Conservation (phyloP, 768 basidiomycete species). For the Dioszegia hungarica region DNA sequence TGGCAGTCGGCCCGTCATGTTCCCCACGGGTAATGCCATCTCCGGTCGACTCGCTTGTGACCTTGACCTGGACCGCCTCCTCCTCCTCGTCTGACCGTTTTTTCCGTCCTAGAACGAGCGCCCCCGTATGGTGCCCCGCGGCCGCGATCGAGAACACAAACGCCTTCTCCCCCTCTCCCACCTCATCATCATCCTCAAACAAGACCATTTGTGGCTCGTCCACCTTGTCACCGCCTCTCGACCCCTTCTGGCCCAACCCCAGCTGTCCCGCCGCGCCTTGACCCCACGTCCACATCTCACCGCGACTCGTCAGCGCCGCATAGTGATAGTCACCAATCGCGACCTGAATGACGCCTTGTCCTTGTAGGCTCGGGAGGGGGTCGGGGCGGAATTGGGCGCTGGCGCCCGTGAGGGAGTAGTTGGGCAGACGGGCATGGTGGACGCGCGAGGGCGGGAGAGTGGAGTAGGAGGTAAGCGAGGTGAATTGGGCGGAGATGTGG, state of each 20-base stretch:
- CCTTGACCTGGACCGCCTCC: neutral
- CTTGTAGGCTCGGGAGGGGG: conserved; percentile 68
- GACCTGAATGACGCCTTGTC: conserved; percentile 73
- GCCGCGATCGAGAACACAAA: conserved; percentile 80
- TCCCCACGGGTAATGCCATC: neutral
- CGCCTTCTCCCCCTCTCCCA: conserved; percentile 44
- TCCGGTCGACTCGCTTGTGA: neutral
- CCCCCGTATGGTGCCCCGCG: conserved; percentile 87
- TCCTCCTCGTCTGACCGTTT: neutral
- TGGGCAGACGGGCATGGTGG: conserved; percentile 56
- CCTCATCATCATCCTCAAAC: conserved; percentile 46
- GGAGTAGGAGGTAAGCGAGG: conserved; percentile 63
- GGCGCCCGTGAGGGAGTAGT: conserved; percentile 51
- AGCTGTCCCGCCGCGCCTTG: conserved; percentile 70
- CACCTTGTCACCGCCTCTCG: conserved; percentile 53
- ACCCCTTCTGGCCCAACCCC: conserved; percentile 64
- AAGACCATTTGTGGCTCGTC: conserved; percentile 43
- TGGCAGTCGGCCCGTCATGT: neutral
- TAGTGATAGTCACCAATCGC: conserved; percentile 90
- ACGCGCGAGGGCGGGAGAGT: conserved; percentile 13
- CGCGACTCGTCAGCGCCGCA: conserved; percentile 72
- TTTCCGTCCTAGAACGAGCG: conserved; percentile 62
- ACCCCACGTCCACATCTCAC: conserved; percentile 78
- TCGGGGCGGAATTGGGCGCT: conserved; percentile 54
- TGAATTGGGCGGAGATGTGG: conserved; percentile 79